Evolutionary conservation across 1,284 basidiomycete species (phyloP), one percentile per base, ranked within the genome.

Genomic region (Leccinum fuscescens): DNA sequence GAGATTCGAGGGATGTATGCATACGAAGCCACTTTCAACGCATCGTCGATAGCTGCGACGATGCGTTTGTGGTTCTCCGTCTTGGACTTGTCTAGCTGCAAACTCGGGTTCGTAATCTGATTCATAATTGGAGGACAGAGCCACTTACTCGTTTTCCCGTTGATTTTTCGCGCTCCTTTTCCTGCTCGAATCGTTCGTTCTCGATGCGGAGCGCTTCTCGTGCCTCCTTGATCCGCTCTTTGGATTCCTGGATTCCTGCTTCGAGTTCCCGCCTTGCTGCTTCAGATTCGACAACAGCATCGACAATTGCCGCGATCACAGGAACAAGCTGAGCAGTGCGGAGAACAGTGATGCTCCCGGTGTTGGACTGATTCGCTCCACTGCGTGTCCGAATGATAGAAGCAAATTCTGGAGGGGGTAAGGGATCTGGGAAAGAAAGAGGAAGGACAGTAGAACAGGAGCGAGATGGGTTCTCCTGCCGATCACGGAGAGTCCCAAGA

Each of bases 301-400:
- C 79, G 15, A 88, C 78, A n/a, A 92, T 75, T 2, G 81, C 79
- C 3, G 78, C 64, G 37, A 92, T 67, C 17, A 89, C 78, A 27
- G 88, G 88, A 14, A 92, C 74, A 63, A 92, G 78, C 66, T 92
- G 89, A 3, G 79, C 79, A 0, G 88, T 78, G 53, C 78, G 75
- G 6, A 77, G 72, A 54, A 88, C 74, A 1, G 69, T 70, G 62
- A 74, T 76, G 57, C 79, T 57, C 72, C 78, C 58, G 78, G 78
- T 24, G 77, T 79, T 57, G 67, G 76, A 64, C 71, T 76, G 56
- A 70, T 64, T 48, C 66, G 65, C 37, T 71, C 70, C 51, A 66
- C 75, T 74, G 20, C 71, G 73, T 35, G 67, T 74, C 46, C 64
- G 65, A 15, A 70, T 73, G 37, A 64, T 61, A 24, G 62, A 70